These are phyloP conservation scores for Chlamydomonas schloesseri DNA, from an alignment of 139 green algal species.

Conservation along the genomic window DNA sequence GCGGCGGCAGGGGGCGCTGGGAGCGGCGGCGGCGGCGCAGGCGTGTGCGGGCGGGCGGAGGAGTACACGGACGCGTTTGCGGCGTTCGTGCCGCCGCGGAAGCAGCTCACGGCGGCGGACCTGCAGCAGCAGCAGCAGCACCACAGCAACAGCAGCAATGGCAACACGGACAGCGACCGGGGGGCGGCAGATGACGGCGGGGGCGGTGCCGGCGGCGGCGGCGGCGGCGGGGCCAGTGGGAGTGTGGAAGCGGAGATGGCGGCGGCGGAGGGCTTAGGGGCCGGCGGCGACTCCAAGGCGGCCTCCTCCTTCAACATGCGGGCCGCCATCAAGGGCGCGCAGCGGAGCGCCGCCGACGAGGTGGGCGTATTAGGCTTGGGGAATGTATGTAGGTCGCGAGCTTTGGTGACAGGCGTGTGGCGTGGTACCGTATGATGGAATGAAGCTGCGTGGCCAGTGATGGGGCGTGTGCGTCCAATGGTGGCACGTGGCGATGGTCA, in stretches of 20 bases:
- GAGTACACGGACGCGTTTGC: constrained; percentile 24
- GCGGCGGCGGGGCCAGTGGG: neutral
- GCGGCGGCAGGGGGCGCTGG: neutral
- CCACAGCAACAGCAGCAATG: neutral
- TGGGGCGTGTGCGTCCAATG: too few relatives aligned
- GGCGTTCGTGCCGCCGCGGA: constrained; percentile 35
- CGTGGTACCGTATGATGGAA: too few relatives aligned
- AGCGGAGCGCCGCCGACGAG: constrained; percentile 12
- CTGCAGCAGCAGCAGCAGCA: neutral
- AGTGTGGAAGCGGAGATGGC: neutral
- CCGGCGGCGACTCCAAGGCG: neutral
- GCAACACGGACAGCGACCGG: neutral
- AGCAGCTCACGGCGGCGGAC: neutral
- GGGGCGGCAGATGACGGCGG: neutral
- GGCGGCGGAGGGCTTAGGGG: neutral
- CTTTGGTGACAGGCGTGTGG: too few relatives aligned
- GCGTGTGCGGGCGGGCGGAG: neutral
- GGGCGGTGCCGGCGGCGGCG: neutral
- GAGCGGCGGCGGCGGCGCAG: neutral
- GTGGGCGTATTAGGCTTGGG: neutral
- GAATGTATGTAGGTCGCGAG: too few relatives aligned
- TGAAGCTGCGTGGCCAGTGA: too few relatives aligned
- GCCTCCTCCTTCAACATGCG: constrained; percentile 34
- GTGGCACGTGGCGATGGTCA: too few relatives aligned
- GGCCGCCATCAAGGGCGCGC: constrained; percentile 32